These are phyloP conservation scores for Parachaetomium inaequale DNA, from an alignment of 495 filamentous ascomycete genomes.

Conservation along the genomic window DNA sequence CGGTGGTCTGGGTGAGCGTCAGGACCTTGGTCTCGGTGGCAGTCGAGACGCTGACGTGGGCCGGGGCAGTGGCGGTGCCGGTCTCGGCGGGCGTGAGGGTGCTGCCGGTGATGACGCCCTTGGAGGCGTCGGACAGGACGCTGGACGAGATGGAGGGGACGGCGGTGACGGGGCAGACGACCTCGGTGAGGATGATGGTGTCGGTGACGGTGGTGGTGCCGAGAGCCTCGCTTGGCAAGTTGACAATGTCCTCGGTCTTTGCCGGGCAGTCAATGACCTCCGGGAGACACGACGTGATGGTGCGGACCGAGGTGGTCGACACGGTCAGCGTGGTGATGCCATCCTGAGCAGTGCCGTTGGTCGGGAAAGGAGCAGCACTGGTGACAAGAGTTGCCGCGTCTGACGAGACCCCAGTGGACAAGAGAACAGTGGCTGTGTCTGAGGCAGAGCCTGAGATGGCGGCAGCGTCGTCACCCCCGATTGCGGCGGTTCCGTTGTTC, in stretches of 20 bases:
- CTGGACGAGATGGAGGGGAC: conserved; percentile 41
- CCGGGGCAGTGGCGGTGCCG: conserved; percentile 21
- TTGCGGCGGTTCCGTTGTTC: conserved; percentile 34
- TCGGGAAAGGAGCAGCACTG: conserved; percentile 21
- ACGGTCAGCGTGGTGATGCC: conserved; percentile 46
- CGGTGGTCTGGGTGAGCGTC: conserved; percentile 25
- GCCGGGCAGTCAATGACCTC: conserved; percentile 63
- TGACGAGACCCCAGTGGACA: conserved; percentile 18
- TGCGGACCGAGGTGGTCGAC: conserved; percentile 55
- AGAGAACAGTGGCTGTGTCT: background rate
- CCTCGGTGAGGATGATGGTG: conserved; percentile 42
- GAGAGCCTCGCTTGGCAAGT: conserved; percentile 31
- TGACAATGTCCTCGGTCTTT: conserved; percentile 34
- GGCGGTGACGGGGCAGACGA: conserved; percentile 46
- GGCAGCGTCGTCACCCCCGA: background rate
- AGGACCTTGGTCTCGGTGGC: conserved; percentile 26
- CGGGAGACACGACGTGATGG: conserved; percentile 59
- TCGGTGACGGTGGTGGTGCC: conserved; percentile 42
- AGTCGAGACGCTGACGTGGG: conserved; percentile 15
- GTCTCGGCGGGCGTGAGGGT: conserved; percentile 26
- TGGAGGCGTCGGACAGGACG: conserved; percentile 33
- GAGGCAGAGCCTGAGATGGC: background rate
- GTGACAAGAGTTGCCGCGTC: conserved; percentile 19
- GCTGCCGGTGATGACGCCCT: conserved; percentile 36
- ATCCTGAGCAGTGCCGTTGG: conserved; percentile 21